These are phyloP conservation scores for Elongisporangium undulatum DNA, from an alignment of 352 stramenopile genomes.

Conservation along the genomic window DNA sequence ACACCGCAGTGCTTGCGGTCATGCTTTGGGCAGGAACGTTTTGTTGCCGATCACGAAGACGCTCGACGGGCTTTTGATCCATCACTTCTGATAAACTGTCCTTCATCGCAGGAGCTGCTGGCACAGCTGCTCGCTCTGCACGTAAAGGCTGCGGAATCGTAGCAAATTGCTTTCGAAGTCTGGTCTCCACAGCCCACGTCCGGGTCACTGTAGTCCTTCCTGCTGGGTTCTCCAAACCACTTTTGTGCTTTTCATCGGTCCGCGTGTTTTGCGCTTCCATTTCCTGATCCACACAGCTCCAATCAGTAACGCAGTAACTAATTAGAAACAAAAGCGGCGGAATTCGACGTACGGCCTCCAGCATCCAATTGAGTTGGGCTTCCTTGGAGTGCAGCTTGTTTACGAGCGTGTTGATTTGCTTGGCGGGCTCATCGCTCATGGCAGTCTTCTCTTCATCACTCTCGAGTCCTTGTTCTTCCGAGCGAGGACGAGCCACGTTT, in stretches of 20 bases:
- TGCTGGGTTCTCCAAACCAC: conserved; percentile 5
- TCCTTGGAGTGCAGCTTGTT: conserved; percentile 54
- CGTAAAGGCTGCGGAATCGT: not conserved
- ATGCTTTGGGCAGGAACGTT: not conserved
- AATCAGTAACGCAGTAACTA: not conserved
- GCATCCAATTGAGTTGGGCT: conserved; percentile 62
- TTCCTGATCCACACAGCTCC: conserved; percentile 25
- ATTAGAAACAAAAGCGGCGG: not conserved
- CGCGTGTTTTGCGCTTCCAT: conserved; percentile 66
- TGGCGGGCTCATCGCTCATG: conserved; percentile 11
- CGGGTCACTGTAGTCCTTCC: conserved; percentile 18
- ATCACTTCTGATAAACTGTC: not conserved
- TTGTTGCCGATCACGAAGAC: not conserved
- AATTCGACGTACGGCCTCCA: conserved; percentile 39
- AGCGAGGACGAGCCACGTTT: not conserved
- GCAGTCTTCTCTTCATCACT: conserved; percentile 5
- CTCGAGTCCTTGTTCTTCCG: not conserved
- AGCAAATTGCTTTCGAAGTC: conserved; percentile 22
- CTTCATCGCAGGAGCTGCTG: conserved; percentile 13
- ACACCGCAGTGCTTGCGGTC: not conserved
- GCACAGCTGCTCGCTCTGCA: conserved; percentile 28
- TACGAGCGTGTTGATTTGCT: conserved; percentile 38
- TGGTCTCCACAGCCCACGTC: conserved; percentile 57
- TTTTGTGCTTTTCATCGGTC: not conserved
- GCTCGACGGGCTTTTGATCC: not conserved